Percentiles rank a stretch among this genome's conserved stretches.
Evolutionary conservation across 495 filamentous ascomycete species (phyloP).

Genomic region (Clavariopsis aquatica): DNA sequence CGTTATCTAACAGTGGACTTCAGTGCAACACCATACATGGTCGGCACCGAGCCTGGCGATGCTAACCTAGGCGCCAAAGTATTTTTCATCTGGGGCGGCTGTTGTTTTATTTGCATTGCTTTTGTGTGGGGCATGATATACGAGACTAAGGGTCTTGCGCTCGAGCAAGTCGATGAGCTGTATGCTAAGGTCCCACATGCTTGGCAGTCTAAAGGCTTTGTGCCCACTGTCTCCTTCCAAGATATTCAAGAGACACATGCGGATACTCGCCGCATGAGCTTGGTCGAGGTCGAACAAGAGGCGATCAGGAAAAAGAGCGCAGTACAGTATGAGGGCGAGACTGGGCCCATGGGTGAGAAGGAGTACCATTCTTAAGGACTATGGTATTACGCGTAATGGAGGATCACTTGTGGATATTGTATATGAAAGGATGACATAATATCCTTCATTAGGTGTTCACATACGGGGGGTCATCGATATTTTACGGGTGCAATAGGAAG

Average conservation of each 20-base stretch:
- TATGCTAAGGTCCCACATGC: too few species aligned
- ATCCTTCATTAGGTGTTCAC: too few species aligned
- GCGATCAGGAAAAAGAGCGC: not conserved
- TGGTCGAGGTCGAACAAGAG: too few species aligned
- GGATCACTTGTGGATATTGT: too few species aligned
- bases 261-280: too few species aligned
- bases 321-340: not conserved
- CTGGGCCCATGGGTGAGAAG: not conserved
- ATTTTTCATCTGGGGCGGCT: conserved; percentile 48
- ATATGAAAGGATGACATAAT: too few species aligned
- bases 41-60: conserved; percentile 42
- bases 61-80: conserved; percentile 46
- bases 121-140: conserved; percentile 47
- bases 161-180: conserved; percentile 13
- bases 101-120: conserved; percentile 44
- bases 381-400: not conserved
- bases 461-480: too few species aligned
- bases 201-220: too few species aligned
- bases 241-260: too few species aligned
- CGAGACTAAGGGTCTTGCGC: conserved; percentile 46
- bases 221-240: too few species aligned
- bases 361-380: not conserved
- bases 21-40: conserved; percentile 45
- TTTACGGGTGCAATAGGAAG: too few species aligned
- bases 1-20: not conserved